Percentiles rank a stretch among this genome's conserved stretches.
phyloP scores from a whole-genome alignment of 208 protist genomes.

The Leishmania aethiopica region DNA sequence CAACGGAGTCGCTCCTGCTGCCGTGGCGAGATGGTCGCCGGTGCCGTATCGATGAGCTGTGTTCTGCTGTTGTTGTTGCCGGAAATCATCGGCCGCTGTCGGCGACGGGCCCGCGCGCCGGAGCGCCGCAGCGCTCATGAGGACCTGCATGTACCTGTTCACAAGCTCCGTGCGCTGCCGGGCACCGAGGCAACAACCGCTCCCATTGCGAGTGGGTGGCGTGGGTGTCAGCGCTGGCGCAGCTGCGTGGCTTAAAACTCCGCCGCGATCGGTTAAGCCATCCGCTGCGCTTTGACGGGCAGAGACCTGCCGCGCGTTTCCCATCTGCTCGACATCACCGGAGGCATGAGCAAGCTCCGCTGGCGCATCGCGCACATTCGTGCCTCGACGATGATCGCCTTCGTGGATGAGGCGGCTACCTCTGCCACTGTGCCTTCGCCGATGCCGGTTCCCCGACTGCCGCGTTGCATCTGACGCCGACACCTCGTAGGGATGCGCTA shows the following conservation, averaged over 20 bases:
- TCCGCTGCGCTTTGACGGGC: not conserved
- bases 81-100: not conserved
- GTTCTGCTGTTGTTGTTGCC: not conserved
- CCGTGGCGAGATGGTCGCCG: not conserved
- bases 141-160: slow-evolving; percentile 19
- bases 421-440: not conserved
- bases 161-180: slow-evolving; percentile 21
- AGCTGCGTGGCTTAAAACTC: not conserved
- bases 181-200: not conserved
- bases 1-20: not conserved
- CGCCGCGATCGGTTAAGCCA: not conserved
- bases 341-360: not conserved
- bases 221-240: not conserved
- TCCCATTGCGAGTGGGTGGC: not conserved
- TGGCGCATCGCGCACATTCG: not conserved
- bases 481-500: not conserved
- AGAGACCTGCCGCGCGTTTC: not conserved
- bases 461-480: not conserved
- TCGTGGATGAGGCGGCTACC: not conserved
- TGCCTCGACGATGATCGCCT: not conserved
- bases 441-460: not conserved
- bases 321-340: not conserved
- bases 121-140: not conserved
- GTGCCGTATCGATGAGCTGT: slow-evolving; percentile 13
- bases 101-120: not conserved